Evolutionary conservation across 257 asterid genomes (phyloP).

Genomic region (Misopates orontium): DNA sequence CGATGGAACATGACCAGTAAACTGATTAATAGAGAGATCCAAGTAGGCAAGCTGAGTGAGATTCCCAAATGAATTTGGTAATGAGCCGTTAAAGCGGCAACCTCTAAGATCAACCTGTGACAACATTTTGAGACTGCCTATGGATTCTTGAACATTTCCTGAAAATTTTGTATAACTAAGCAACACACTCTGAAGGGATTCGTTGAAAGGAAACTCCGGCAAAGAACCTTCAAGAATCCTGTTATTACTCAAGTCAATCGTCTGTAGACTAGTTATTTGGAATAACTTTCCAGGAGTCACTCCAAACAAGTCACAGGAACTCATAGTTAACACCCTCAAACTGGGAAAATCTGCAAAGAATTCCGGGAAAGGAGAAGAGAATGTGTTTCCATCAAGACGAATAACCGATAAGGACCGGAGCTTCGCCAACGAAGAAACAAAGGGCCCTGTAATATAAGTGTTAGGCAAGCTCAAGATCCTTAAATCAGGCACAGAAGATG

Average conservation of each 20-base stretch:
- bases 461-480: conserved; percentile 44
- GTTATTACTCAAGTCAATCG: conserved; percentile 44
- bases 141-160: conserved; percentile 50
- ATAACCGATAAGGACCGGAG: conserved; percentile 43
- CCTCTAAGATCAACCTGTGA: conserved; percentile 36
- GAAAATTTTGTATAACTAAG: conserved; percentile 46
- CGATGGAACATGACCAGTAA: conserved; percentile 45
- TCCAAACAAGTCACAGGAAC: conserved; percentile 43
- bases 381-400: conserved; percentile 42
- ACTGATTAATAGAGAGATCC: conserved; percentile 40
- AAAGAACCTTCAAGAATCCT: conserved; percentile 51
- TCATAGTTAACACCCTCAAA: conserved; percentile 33
- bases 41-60: conserved; percentile 43
- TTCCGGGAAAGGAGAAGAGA: conserved; percentile 40
- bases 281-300: conserved; percentile 44
- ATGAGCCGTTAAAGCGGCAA: conserved; percentile 47
- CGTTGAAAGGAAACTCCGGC: conserved; percentile 51
- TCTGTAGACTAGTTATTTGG: conserved; percentile 39
- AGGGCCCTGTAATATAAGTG: conserved; percentile 40
- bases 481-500: conserved; percentile 42
- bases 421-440: conserved; percentile 33
- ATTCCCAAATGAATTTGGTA: conserved; percentile 48
- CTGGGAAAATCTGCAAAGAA: conserved; percentile 46
- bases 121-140: conserved; percentile 47
- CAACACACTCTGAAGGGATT: conserved; percentile 38